Evolutionary conservation across 1,284 basidiomycete species (phyloP), one percentile per base, ranked within the genome.

Genomic region (Rhodotorula mucilaginosa): DNA sequence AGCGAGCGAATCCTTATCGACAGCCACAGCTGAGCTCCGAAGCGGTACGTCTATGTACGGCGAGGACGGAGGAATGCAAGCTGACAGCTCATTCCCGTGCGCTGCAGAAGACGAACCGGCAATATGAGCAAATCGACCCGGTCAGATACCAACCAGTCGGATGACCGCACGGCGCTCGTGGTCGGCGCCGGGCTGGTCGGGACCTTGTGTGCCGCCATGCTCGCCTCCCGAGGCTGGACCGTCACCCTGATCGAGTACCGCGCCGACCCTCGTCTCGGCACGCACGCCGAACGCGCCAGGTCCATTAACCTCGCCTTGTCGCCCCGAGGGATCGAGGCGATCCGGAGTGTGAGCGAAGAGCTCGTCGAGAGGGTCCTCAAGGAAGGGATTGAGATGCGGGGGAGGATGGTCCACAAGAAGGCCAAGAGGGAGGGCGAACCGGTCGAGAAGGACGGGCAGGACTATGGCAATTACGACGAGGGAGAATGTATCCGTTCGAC

Each of bases 271-370:
- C 66, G 76, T 5, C 19, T 59, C 19, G 57, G 52, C 29, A 44
- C 71, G 2, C 21, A 47, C 1, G 52, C 72, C 19, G 70, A 59
- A 39, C 71, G 75, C 21, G 75, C 76, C 77, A 88, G 96, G 70
- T 96, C 92, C 67, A 97, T 99, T 83, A 99, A 99, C 83, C 86
- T 99, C 64, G 95, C 95, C 49, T 93, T 99, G 74, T 97, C 94
- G 26, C 88, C 93, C 70, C 88, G 96, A 66, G 96, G 95, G 71
- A 89, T 98, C 68, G 87, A 89, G 75, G 95, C 95, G 48, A 84
- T 98, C 58, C 85, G 89, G 77, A 87, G 88, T 64, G 87, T 98
- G 76, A 89, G 93, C 81, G 85, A 89, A 39, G 86, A 85, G 51
- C 85, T 90, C 63, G 88, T 90, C 39, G 85, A 88, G 72, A 84